Evolutionary conservation across 768 basidiomycete genomes (phyloP).

Genomic region (Panaeolus papilionaceus): DNA sequence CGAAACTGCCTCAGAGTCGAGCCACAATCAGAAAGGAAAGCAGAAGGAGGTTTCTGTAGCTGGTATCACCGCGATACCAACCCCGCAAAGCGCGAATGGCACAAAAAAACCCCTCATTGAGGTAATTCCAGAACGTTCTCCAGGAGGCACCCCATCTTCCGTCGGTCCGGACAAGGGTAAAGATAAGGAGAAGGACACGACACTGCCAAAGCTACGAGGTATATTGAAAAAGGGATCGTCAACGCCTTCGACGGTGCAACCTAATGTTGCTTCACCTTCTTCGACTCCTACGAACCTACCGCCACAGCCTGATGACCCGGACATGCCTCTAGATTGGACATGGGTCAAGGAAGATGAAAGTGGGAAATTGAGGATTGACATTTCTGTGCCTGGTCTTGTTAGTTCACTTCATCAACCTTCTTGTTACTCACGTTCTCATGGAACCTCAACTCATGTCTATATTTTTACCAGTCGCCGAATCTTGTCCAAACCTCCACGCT

Average conservation of each 20-base stretch:
- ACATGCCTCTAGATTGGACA: slow-evolving; percentile 53
- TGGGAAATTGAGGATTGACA: slow-evolving; percentile 51
- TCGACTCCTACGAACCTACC: neutral
- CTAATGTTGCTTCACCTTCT: slow-evolving; percentile 3
- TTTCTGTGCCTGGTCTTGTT: slow-evolving; percentile 65
- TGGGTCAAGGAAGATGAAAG: slow-evolving; percentile 47
- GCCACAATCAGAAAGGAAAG: neutral
- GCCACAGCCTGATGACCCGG: slow-evolving; percentile 14
- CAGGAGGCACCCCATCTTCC: neutral
- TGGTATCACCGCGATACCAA: slow-evolving; percentile 3
- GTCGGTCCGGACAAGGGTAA: slow-evolving; percentile 11
- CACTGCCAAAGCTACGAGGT: slow-evolving; percentile 34
- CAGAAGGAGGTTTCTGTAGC: neutral
- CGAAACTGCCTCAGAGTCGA: slow-evolving; percentile 14
- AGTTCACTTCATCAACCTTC: slow-evolving; percentile 30
- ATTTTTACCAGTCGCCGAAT: slow-evolving; percentile 47
- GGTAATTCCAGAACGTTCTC: neutral
- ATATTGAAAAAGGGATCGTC: slow-evolving; percentile 46
- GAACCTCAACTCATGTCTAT: slow-evolving; percentile 11
- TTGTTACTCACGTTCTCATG: neutral
- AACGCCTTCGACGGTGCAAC: neutral
- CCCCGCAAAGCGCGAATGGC: slow-evolving; percentile 54
- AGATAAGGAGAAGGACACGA: slow-evolving; percentile 14
- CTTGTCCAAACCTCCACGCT: slow-evolving; percentile 56
- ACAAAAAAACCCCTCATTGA: slow-evolving; percentile 9